Base-by-base conservation (phyloP, 345 rosid genomes). In the Euphorbia tirucalli region DNA sequence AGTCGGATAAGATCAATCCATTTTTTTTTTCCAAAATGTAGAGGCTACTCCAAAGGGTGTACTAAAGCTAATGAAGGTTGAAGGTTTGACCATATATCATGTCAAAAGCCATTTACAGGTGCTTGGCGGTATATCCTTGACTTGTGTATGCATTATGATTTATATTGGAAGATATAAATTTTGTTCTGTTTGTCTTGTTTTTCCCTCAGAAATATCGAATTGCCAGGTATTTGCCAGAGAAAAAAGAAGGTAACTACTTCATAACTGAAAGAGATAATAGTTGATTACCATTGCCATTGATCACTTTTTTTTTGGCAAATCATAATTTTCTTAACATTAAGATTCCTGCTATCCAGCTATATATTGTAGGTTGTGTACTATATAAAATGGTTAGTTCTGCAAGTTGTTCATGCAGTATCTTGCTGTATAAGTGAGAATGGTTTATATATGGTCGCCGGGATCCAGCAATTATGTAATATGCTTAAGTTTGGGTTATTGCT, bases 31-130 rank as follows among this genome's bases (percentile, higher is more conserved):
- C 11, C 18, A 60, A 74, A 66, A 73, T 88, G 85, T 70, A 93
- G 98, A 87, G 85, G 97, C 98, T 72, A 93, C 98, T 64, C 98
- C 97, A 41, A 93, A 91, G 79, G 97, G 86, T 27, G 97, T 93
- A 39, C 63, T 91, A 73, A 91, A 93, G 88, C 89, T 93, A 52
- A 91, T 93, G 98, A 89, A 91, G 75, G 90, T 83, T 59, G 89
- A 89, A 79, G 91, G 96, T 72, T 83, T 93, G 88, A 93, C 98
- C 25, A 93, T 91, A 63, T 91, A 93, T 81, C 96, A 93, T 74
- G 97, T 93, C 24, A 93, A 93, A 78, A 93, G 98, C 89, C 98
- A 93, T 82, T 81, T 93, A 61, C 98, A 91, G 98, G 98, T 91
- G 80, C 65, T 31, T 21, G 18, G 74, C 48, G 28, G 65, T 49